phyloP scores from a whole-genome alignment of 139 green algal genomes.

The Trebouxia sp. region DNA sequence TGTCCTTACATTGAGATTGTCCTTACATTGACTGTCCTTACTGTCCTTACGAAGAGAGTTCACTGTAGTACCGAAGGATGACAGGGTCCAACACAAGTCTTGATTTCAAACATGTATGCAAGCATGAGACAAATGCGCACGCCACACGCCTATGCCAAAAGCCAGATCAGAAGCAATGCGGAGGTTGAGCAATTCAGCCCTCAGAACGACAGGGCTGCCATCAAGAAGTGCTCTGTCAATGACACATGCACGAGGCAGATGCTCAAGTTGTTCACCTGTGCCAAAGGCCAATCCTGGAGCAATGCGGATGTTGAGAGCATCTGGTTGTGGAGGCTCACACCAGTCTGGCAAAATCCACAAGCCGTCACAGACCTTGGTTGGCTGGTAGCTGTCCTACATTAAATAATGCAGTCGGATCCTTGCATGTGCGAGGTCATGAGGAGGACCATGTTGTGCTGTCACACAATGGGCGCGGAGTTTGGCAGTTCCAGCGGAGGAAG shows the following conservation, averaged over 20 bases:
- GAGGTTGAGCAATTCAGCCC: too few species aligned
- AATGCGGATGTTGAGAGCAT: constrained; percentile 69
- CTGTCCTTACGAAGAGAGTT: too few species aligned
- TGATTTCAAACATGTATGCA: too few species aligned
- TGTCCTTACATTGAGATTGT: too few species aligned
- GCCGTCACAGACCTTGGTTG: constrained; percentile 30
- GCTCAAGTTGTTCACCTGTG: constrained; percentile 57
- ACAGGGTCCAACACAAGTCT: too few species aligned
- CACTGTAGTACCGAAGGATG: too few species aligned
- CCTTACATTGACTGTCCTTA: too few species aligned
- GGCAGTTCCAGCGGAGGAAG: background rate
- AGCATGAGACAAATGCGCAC: too few species aligned
- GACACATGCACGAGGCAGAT: too few species aligned
- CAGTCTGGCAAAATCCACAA: constrained; percentile 79
- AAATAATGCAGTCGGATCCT: background rate
- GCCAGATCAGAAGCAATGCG: constrained; percentile 75
- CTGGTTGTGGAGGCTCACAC: constrained; percentile 45
- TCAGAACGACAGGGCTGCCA: background rate
- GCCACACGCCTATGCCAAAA: too few species aligned
- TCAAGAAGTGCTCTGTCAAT: background rate
- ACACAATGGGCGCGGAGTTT: background rate
- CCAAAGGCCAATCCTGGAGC: constrained; percentile 88
- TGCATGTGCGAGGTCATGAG: background rate
- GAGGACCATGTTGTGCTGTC: background rate
- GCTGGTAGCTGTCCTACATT: constrained; percentile 42